Evolutionary conservation across 176 grass and related monocot species (phyloP).

Genomic region (Avena insularis): DNA sequence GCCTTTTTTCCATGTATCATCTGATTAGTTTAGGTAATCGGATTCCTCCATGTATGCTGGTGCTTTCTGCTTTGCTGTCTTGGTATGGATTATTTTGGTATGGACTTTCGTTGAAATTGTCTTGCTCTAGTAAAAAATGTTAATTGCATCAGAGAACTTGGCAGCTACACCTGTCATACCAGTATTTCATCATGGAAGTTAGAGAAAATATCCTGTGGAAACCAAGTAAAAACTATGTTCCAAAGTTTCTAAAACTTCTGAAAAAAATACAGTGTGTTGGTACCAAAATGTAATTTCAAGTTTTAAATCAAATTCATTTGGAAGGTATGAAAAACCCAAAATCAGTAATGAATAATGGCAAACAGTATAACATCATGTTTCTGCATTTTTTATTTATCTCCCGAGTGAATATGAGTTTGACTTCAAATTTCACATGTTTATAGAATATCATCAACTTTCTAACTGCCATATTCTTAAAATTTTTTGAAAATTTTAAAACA

Average conservation of each 20-base stretch:
- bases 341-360: not conserved
- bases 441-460: not conserved
- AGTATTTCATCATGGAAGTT: not conserved
- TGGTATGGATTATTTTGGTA: not conserved
- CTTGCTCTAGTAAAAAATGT: not conserved
- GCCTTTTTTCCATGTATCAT: not conserved
- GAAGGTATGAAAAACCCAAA: not conserved
- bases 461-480: not conserved
- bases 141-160: not conserved
- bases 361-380: not conserved
- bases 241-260: not conserved
- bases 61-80: not conserved
- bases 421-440: not conserved
- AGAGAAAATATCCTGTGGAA: not conserved
- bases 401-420: not conserved
- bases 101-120: not conserved
- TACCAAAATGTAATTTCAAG: not conserved
- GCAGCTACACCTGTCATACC: not conserved
- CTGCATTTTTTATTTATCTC: not conserved
- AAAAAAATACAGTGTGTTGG: not conserved
- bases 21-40: not conserved
- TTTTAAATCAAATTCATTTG: not conserved
- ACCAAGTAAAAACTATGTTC: not conserved
- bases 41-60: not conserved
- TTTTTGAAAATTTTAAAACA: not conserved